phyloP scores from a whole-genome alignment of 306 rosid species.

The Sechiopsis laciniata region DNA sequence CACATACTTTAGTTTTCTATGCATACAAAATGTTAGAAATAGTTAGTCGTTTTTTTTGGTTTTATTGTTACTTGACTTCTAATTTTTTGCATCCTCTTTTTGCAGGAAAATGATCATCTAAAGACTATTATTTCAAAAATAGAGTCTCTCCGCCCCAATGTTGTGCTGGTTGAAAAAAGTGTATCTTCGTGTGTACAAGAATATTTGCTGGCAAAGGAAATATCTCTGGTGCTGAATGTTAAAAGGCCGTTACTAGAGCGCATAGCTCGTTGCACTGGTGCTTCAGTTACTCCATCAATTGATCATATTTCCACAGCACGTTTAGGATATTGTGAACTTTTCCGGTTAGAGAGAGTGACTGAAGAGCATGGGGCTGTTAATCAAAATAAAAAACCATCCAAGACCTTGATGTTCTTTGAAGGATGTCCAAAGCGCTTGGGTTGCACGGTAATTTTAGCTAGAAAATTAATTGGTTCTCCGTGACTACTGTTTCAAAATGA shows the following conservation, averaged over 20 bases:
- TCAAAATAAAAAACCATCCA: constrained; percentile 67
- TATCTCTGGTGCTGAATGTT: constrained; percentile 90
- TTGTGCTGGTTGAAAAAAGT: constrained; percentile 87
- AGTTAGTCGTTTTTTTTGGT: neutral
- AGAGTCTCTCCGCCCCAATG: constrained; percentile 85
- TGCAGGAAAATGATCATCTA: constrained; percentile 88
- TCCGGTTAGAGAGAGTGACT: constrained; percentile 60
- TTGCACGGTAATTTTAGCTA: constrained; percentile 64
- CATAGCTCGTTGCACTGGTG: constrained; percentile 88
- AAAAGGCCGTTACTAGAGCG: constrained; percentile 84
- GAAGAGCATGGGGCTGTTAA: constrained; percentile 63
- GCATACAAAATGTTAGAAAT: neutral
- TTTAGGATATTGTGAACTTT: constrained; percentile 84
- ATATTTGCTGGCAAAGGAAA: constrained; percentile 73
- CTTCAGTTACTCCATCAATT: constrained; percentile 65
- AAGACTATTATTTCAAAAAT: constrained; percentile 71
- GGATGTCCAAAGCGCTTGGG: constrained; percentile 94
- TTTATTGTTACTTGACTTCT: constrained; percentile 10
- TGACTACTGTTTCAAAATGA: constrained; percentile 10
- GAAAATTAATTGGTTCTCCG: constrained; percentile 16
- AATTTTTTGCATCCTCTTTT: constrained; percentile 22
- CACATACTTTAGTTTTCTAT: neutral
- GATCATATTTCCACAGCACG: constrained; percentile 59
- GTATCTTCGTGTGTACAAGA: constrained; percentile 83
- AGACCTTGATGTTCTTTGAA: constrained; percentile 94